Evolutionary conservation across 495 filamentous ascomycete genomes (phyloP).

Genomic region (Echria macrotheca): DNA sequence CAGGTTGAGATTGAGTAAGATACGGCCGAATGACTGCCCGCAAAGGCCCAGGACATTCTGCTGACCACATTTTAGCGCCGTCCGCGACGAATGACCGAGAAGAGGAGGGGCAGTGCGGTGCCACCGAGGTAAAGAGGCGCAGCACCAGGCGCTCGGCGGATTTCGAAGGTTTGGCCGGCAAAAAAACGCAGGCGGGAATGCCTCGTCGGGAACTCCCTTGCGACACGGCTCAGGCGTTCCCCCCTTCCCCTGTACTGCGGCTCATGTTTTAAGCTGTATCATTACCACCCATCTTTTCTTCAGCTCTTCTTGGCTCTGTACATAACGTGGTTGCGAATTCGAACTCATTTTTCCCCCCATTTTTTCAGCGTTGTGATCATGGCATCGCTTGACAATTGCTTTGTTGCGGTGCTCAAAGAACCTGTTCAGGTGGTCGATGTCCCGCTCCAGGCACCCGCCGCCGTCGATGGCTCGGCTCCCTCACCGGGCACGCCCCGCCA

Average conservation of each 20-base stretch:
- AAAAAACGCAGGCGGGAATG: too few relatives aligned
- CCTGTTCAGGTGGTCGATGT: constrained; percentile 25
- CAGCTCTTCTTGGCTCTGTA: not conserved
- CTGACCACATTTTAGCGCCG: constrained; percentile 7
- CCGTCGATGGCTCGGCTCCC: too few relatives aligned
- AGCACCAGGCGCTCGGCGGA: not conserved
- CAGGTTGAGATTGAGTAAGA: constrained; percentile 30
- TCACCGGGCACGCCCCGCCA: not conserved
- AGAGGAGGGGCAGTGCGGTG: not conserved
- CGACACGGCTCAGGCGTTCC: too few relatives aligned
- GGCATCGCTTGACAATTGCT: constrained; percentile 20
- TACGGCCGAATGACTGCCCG: not conserved
- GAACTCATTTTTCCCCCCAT: too few relatives aligned
- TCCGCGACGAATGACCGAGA: constrained; percentile 13
- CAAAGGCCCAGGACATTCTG: not conserved
- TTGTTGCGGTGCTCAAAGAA: constrained; percentile 19
- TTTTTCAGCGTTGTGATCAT: too few relatives aligned
- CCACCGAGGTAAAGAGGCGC: not conserved
- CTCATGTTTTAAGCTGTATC: not conserved
- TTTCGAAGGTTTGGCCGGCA: too few relatives aligned
- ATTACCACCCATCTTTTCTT: not conserved
- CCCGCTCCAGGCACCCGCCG: constrained; percentile 2
- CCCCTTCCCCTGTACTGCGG: not conserved
- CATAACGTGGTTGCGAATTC: not conserved
- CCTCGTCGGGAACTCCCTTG: not conserved